phyloP scores from a whole-genome alignment of 1,284 basidiomycete genomes.

The Polyporus tsugae region DNA sequence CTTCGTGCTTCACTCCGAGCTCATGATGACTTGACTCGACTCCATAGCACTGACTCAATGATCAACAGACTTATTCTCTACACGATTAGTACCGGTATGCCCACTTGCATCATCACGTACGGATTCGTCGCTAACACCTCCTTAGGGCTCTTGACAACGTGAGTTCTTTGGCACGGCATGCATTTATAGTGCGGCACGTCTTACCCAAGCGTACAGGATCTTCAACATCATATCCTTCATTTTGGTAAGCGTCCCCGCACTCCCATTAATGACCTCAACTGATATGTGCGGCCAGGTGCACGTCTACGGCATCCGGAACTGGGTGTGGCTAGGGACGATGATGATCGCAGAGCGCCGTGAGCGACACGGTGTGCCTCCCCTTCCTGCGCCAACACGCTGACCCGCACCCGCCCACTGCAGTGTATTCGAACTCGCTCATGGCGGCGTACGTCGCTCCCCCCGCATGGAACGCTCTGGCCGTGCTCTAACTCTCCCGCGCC shows the following conservation, averaged over 20 bases:
- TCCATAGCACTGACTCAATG: conserved; percentile 4
- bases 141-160: conserved; percentile 8
- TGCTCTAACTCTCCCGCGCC: neutral
- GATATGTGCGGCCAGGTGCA: neutral
- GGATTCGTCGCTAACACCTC: neutral
- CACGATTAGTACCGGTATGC: conserved; percentile 8
- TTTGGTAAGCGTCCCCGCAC: neutral
- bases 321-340: conserved; percentile 2
- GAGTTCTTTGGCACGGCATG: neutral
- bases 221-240: conserved; percentile 12
- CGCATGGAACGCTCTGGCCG: neutral
- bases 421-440: conserved; percentile 4
- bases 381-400: too few species aligned
- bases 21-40: neutral
- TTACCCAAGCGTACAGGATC: neutral
- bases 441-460: neutral
- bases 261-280: neutral
- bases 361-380: neutral
- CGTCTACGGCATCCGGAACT: conserved; percentile 1
- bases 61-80: conserved; percentile 12
- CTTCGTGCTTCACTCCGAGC: neutral
- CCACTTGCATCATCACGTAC: neutral
- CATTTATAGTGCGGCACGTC: too few species aligned
- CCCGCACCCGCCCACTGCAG: neutral
- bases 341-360: conserved; percentile 11